phyloP scores from a whole-genome alignment of 805 yeast genomes.

The Dipodascus geniculatus region DNA sequence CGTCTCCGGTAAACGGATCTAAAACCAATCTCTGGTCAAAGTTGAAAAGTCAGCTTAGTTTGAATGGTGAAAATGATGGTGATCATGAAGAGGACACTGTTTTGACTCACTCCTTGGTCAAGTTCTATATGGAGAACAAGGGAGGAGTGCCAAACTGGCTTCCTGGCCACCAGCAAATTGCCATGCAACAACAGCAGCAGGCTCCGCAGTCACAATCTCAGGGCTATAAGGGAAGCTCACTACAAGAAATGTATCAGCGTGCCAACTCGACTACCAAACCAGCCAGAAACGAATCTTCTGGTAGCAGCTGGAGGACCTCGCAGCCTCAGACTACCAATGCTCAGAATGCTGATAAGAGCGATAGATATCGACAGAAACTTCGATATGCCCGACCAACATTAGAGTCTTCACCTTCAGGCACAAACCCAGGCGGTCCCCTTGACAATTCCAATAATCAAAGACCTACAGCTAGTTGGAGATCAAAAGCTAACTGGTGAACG shows the following conservation, averaged over 20 bases:
- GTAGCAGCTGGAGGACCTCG: not conserved
- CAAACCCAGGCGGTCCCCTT: not conserved
- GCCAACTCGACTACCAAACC: not conserved
- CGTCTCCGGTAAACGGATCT: not conserved
- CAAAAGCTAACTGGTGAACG: not conserved
- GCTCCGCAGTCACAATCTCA: not conserved
- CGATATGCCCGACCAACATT: not conserved
- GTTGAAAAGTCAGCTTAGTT: conserved; percentile 18
- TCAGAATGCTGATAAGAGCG: not conserved
- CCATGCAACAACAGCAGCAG: not conserved
- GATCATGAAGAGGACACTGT: conserved; percentile 32
- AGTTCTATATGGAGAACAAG: conserved; percentile 25
- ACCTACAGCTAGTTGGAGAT: not conserved
- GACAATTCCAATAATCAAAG: not conserved
- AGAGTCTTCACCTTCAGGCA: not conserved
- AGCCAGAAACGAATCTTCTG: not conserved
- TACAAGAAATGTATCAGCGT: not conserved
- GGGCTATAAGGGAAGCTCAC: not conserved
- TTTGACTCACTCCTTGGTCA: conserved; percentile 33
- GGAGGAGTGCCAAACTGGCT: conserved; percentile 25
- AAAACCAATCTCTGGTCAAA: conserved; percentile 19
- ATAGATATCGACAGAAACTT: not conserved
- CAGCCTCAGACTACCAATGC: not conserved
- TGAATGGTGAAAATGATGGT: conserved; percentile 32
- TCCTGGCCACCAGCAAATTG: not conserved